Base-by-base conservation (phyloP, 306 rosid species). In the Pterocarpus macrocarpus region DNA sequence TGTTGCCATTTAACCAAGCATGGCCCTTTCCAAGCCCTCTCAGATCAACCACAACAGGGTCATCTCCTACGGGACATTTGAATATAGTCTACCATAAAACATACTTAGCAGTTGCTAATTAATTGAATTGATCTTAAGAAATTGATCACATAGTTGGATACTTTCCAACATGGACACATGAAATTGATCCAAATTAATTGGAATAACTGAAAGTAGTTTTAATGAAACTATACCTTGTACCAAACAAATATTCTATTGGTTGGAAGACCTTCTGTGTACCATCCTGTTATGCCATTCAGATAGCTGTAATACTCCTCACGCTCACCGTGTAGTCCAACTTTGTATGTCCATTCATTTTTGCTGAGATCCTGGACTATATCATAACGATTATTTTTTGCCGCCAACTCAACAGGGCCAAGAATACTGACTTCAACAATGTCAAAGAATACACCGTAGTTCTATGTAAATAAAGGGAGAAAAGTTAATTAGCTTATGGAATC, bases 1-100 rank as follows among this genome's bases (percentile, higher is more conserved):
- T 84, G 4, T 81, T 50, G 5, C 90, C 90, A 69, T 87, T 87
- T 7, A 87, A 77, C 88, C 90, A 87, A 2, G 90, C 85, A 17
- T 69, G 79, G 6, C 88, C 86, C 45, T 87, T 87, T 0, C 86
- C 85, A 69, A 84, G n/a, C 2, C 88, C 84, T 16, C 4, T 16
- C 61, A 84, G 84, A 17, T 87, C 86, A 8, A 84, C 80, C 55
- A 64, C 84, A 5, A 84, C 84, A 1, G 88, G 84, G 9, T 84
- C 88, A 2, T 12, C 64, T 5, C 90, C 90, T 0, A 12, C 0
- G 8, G 86, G 88, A 81, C 64, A 65, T 30, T 62, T 55, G 56
- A 87, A 87, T 1, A 38, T 44, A 4, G 87, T 73, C 86, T 80
- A 38, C 28, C 4, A 5, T 38, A 38, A 22, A 22, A 22, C 28